A percentile compares a stretch with the other conserved stretches of the same genome.
These are phyloP conservation scores for Ophioceras dolichostomum DNA, from an alignment of 2,329 filamentous ascomycete species.

Conservation along the genomic window DNA sequence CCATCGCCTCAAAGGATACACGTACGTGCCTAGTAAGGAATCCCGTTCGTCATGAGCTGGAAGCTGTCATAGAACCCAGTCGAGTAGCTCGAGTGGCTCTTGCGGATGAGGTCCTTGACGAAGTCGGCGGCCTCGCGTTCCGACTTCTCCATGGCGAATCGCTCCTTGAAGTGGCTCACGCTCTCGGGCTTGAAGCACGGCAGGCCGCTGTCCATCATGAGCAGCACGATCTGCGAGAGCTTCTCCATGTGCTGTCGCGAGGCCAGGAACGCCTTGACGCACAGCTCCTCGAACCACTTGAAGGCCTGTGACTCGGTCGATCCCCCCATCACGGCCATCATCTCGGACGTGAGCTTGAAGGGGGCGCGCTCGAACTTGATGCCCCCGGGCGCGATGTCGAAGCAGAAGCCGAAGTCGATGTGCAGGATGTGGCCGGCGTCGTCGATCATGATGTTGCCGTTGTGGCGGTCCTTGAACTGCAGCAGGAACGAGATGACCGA, in stretches of 20 bases:
- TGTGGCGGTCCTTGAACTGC: conserved; percentile 98
- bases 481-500: conserved; percentile 92
- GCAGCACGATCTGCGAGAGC: conserved; percentile 74
- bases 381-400: conserved; percentile 94
- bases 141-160: conserved; percentile 84
- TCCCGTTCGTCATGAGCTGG: conserved; percentile 92
- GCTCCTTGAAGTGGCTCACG: conserved; percentile 79
- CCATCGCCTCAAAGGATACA: no score
- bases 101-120: conserved; percentile 79
- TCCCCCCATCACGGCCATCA: conserved; percentile 98
- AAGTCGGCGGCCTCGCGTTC: conserved; percentile 92
- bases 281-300: conserved; percentile 92
- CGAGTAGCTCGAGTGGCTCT: conserved; percentile 80
- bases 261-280: conserved; percentile 89
- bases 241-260: conserved; percentile 78
- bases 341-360: conserved; percentile 95
- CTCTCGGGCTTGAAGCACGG: conserved; percentile 98
- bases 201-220: conserved; percentile 93
- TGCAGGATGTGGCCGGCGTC: conserved; percentile 94
- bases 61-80: conserved; percentile 97
- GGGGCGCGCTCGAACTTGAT: conserved; percentile 96
- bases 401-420: conserved; percentile 99
- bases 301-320: conserved; percentile 75
- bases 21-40: conserved; percentile 77
- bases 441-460: conserved; percentile 99